These are phyloP conservation scores for Coemansia sp. DNA, from an alignment of 192 early-diverging fungal species.

Conservation along the genomic window DNA sequence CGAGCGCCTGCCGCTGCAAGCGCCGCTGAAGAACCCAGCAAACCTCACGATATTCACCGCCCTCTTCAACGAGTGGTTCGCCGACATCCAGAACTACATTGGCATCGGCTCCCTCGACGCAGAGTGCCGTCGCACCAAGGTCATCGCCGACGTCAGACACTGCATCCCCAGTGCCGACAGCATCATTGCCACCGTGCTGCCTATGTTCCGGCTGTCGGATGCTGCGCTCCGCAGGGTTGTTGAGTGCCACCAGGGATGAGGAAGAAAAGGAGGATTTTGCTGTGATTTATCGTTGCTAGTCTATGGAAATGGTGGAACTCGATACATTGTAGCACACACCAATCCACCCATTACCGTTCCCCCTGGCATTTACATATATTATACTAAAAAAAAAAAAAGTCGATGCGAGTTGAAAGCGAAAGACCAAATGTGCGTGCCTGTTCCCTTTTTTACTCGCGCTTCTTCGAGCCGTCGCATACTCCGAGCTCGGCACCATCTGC, in stretches of 20 bases:
- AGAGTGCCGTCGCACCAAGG: background rate
- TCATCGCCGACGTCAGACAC: background rate
- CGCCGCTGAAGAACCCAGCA: background rate
- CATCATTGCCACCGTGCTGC: background rate
- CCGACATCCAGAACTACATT: background rate
- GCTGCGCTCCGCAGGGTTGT: background rate
- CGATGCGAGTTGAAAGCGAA: too few species aligned
- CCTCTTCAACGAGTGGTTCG: background rate
- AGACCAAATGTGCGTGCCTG: too few species aligned
- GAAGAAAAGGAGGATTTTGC: too few species aligned
- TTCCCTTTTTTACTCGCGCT: too few species aligned
- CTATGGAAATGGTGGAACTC: too few species aligned
- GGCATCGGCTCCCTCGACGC: background rate
- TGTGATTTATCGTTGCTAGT: too few species aligned
- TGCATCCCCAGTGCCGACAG: background rate
- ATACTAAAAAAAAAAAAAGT: too few species aligned
- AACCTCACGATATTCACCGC: background rate
- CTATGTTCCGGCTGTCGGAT: background rate
- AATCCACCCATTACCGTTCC: too few species aligned
- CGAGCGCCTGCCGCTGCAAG: background rate
- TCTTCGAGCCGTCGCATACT: too few species aligned
- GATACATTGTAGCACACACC: too few species aligned
- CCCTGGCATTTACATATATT: too few species aligned
- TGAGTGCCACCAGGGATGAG: background rate
- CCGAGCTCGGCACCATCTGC: too few species aligned